Percentiles rank a stretch among this genome's conserved stretches.
These are phyloP conservation scores for Linaria vulgaris DNA, from an alignment of 257 asterid species.

Conservation along the genomic window DNA sequence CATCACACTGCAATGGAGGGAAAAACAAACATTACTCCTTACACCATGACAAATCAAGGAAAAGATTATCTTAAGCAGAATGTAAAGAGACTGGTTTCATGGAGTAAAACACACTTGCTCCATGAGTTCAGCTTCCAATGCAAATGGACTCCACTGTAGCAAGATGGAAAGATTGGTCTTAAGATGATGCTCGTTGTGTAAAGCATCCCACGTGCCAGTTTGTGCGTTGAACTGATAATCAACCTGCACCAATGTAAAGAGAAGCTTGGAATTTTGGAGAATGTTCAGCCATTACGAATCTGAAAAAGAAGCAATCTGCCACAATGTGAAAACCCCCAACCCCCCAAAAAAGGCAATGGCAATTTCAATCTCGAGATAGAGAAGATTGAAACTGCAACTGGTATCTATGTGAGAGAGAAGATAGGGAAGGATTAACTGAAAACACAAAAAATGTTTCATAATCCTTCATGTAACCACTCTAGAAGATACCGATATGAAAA, in stretches of 20 bases:
- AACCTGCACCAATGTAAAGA: slow-evolving; percentile 50
- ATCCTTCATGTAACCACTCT: no score
- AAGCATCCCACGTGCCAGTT: slow-evolving; percentile 53
- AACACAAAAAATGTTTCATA: no score
- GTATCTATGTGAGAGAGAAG: background rate
- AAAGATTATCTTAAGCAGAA: background rate
- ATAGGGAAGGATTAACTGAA: no score
- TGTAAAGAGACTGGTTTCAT: slow-evolving; percentile 9
- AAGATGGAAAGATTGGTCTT: slow-evolving; percentile 60
- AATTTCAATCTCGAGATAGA: no score
- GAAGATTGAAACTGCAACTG: no score
- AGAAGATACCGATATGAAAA: slow-evolving; percentile 18
- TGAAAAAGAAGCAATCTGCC: background rate
- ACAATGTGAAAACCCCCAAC: background rate
- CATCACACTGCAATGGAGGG: slow-evolving; percentile 60
- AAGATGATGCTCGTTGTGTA: slow-evolving; percentile 45
- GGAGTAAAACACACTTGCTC: slow-evolving; percentile 64
- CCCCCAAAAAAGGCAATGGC: background rate
- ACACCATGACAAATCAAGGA: background rate
- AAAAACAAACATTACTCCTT: background rate
- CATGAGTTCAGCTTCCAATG: slow-evolving; percentile 71
- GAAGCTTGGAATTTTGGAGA: background rate
- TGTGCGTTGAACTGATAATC: slow-evolving; percentile 56
- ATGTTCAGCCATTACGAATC: slow-evolving; percentile 14
- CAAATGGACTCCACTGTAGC: slow-evolving; percentile 79